Evolutionary conservation across 139 green algal genomes (phyloP).

Genomic region (Tetratostichococcus sp.): DNA sequence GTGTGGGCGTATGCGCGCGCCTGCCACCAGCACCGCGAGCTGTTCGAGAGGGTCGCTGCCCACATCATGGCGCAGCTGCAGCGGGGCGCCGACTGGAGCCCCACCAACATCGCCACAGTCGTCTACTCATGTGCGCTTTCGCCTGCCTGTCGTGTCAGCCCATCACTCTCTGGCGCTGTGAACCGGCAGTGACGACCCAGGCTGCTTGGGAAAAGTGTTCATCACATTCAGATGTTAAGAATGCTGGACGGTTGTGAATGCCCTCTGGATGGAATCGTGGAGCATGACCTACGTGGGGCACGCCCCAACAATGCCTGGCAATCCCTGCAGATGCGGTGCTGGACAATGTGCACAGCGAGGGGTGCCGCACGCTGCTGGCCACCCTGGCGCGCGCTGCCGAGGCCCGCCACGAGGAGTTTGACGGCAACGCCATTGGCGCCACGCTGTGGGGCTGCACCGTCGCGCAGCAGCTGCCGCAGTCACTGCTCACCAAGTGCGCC

Average conservation of each 20-base stretch:
- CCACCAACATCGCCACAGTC: background rate
- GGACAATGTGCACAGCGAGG: background rate
- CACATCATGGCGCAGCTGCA: background rate
- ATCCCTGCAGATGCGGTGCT: background rate
- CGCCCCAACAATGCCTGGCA: too few relatives aligned
- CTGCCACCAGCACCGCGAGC: slow-evolving; percentile 8
- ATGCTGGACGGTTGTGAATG: too few relatives aligned
- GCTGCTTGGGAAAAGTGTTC: too few relatives aligned
- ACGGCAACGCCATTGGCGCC: background rate
- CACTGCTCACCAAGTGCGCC: background rate
- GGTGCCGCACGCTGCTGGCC: background rate
- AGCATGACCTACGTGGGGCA: too few relatives aligned
- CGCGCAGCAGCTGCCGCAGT: background rate
- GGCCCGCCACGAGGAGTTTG: background rate
- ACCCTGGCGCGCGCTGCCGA: background rate
- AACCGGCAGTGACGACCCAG: too few relatives aligned
- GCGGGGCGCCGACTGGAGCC: background rate
- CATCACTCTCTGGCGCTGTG: too few relatives aligned
- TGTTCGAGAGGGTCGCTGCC: slow-evolving; percentile 4
- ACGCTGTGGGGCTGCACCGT: background rate
- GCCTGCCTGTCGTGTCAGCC: background rate
- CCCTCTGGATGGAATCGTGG: too few relatives aligned
- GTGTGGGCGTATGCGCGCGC: slow-evolving; percentile 20
- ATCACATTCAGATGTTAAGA: too few relatives aligned
- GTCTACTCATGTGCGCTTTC: background rate